A percentile compares a stretch with the other conserved stretches of the same genome.
These are phyloP conservation scores for Zygosaccharomyces lentus DNA, from an alignment of 805 yeast genomes.

Conservation along the genomic window DNA sequence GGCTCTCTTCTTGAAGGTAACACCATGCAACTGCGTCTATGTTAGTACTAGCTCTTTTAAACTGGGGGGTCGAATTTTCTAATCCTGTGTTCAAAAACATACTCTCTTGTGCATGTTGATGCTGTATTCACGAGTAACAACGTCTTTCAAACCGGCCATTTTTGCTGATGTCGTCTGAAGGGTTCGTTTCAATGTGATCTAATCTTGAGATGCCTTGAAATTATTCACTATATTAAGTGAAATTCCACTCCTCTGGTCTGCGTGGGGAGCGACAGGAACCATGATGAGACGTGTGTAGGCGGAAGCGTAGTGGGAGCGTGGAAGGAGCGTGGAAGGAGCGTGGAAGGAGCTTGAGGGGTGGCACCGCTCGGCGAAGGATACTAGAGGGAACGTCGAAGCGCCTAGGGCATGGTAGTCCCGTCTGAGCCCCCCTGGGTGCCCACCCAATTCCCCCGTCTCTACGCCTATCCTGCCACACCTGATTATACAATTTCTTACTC, in stretches of 20 bases:
- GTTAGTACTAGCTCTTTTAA: not conserved
- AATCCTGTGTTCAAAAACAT: constrained; percentile 40
- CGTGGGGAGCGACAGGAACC: constrained; percentile 1
- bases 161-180: constrained; percentile 17
- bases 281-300: not conserved
- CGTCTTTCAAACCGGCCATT: constrained; percentile 81
- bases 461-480: too few species aligned
- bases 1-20: constrained; percentile 99
- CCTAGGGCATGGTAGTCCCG: not conserved
- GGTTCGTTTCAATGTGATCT: not conserved
- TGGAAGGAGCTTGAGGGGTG: not conserved
- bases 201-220: constrained; percentile 1
- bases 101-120: constrained; percentile 99
- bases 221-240: constrained; percentile 5
- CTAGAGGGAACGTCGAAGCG: not conserved
- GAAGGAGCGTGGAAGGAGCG: not conserved
- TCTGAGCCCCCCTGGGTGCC: not conserved
- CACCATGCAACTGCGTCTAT: constrained; percentile 76
- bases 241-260: not conserved
- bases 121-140: constrained; percentile 99
- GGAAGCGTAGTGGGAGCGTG: not conserved
- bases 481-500: not conserved
- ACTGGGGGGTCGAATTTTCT: constrained; percentile 12
- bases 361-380: not conserved
- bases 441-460: too few species aligned